A percentile compares a stretch with the other conserved stretches of the same genome.
Conservation (phyloP, 805 yeast genomes). For the Myxozyma neotropica region DNA sequence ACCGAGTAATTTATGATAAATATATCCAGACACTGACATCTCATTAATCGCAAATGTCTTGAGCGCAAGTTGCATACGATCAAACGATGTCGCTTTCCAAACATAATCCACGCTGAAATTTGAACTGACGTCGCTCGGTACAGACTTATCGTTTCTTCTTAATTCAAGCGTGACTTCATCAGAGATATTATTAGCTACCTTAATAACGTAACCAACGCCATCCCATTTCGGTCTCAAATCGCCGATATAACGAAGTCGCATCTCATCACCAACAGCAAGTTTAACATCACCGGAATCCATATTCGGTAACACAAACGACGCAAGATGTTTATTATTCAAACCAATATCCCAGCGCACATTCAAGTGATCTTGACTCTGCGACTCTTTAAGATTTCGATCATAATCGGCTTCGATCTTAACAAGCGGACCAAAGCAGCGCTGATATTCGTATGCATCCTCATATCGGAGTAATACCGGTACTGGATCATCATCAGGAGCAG, state of each 20-base stretch:
- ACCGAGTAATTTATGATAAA: conserved; percentile 79
- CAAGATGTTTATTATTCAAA: conserved; percentile 64
- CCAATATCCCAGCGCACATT: conserved; percentile 74
- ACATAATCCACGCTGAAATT: conserved; percentile 84
- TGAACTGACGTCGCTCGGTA: conserved; percentile 59
- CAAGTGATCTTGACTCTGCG: conserved; percentile 73
- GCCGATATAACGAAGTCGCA: conserved; percentile 67
- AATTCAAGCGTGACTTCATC: conserved; percentile 77
- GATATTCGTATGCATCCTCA: conserved; percentile 82
- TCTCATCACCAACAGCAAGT: conserved; percentile 83
- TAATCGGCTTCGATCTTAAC: conserved; percentile 80
- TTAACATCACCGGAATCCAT: conserved; percentile 64
- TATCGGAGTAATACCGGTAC: conserved; percentile 76
- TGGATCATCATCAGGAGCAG: conserved; percentile 58
- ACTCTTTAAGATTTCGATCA: conserved; percentile 72
- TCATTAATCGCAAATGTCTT: conserved; percentile 68
- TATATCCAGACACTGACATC: conserved; percentile 68
- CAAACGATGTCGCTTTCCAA: conserved; percentile 85
- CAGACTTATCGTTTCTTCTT: conserved; percentile 44
- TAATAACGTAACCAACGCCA: conserved; percentile 68
- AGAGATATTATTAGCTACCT: conserved; percentile 65
- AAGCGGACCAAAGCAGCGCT: conserved; percentile 79
- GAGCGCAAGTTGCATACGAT: conserved; percentile 81
- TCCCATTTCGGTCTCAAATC: conserved; percentile 66
- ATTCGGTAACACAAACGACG: conserved; percentile 67